Percentiles rank a stretch among this genome's conserved stretches.
These are phyloP conservation scores for Prunus davidiana DNA, from an alignment of 306 rosid species.

Conservation along the genomic window DNA sequence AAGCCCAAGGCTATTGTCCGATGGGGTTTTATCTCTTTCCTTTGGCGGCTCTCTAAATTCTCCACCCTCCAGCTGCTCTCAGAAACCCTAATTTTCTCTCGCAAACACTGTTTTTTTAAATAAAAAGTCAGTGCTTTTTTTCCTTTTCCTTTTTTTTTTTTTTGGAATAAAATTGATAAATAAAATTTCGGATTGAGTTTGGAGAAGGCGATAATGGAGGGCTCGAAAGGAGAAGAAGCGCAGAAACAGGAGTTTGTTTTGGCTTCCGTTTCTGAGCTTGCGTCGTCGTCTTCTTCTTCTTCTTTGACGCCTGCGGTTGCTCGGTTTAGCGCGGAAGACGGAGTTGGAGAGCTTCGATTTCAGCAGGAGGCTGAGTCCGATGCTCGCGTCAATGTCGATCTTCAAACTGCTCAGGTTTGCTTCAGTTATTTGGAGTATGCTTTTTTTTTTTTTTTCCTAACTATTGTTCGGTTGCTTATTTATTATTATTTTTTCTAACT, in stretches of 20 bases:
- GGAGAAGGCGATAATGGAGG: slow-evolving; percentile 53
- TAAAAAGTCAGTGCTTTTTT: background rate
- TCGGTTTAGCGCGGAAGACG: slow-evolving; percentile 46
- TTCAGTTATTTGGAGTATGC: background rate
- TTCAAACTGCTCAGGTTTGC: slow-evolving; percentile 56
- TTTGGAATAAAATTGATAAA: background rate
- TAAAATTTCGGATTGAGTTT: slow-evolving; percentile 20
- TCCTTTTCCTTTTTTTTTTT: background rate
- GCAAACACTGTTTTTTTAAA: background rate
- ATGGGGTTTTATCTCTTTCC: background rate
- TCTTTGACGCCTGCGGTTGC: slow-evolving; percentile 60
- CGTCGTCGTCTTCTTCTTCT: slow-evolving; percentile 31
- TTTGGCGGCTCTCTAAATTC: slow-evolving; percentile 63
- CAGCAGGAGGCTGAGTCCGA: slow-evolving; percentile 38
- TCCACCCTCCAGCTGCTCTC: slow-evolving; percentile 8
- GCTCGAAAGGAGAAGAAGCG: slow-evolving; percentile 33
- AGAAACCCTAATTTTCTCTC: slow-evolving; percentile 67
- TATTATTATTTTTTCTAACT: too few relatives aligned
- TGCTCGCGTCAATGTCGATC: slow-evolving; percentile 48
- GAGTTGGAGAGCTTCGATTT: slow-evolving; percentile 51
- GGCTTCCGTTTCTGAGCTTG: slow-evolving; percentile 54
- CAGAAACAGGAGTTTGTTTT: slow-evolving; percentile 48
- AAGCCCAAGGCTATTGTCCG: background rate
- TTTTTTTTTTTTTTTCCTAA: background rate
- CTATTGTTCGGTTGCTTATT: too few relatives aligned